These are phyloP conservation scores for Starmerella cellae DNA, from an alignment of 805 yeast species.

Conservation along the genomic window DNA sequence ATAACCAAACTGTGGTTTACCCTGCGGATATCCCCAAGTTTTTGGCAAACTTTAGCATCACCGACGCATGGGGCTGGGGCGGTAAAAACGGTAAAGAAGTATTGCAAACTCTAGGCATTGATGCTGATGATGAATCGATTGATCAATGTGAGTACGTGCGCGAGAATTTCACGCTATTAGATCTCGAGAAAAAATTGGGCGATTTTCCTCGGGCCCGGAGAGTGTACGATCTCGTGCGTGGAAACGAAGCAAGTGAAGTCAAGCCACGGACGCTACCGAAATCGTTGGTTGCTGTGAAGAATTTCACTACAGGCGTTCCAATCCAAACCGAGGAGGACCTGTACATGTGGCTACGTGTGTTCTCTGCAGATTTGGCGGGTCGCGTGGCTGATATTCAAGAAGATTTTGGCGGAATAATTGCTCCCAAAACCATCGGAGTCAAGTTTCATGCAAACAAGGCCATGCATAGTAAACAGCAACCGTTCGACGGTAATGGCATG, in stretches of 20 bases:
- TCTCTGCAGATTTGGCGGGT: constrained; percentile 61
- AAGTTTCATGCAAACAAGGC: constrained; percentile 20
- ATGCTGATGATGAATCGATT: constrained; percentile 30
- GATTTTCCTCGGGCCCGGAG: constrained; percentile 35
- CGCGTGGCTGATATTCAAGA: constrained; percentile 64
- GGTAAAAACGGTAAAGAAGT: constrained; percentile 69
- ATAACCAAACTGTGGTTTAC: constrained; percentile 65
- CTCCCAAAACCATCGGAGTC: constrained; percentile 43
- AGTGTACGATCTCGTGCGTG: constrained; percentile 52
- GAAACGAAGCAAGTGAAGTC: constrained; percentile 43
- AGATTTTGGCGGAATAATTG: constrained; percentile 33
- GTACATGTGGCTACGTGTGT: constrained; percentile 67
- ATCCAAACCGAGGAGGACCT: constrained; percentile 46
- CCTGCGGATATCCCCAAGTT: constrained; percentile 39
- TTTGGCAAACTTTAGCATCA: constrained; percentile 45
- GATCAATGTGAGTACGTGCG: constrained; percentile 31
- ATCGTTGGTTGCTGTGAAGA: constrained; percentile 82
- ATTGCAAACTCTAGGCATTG: constrained; percentile 34
- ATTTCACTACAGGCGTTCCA: constrained; percentile 42
- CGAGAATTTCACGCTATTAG: constrained; percentile 2
- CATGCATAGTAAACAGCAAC: constrained; percentile 13
- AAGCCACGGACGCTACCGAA: constrained; percentile 49
- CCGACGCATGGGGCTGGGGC: constrained; percentile 81
- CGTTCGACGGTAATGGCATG: constrained; percentile 4
- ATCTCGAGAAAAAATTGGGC: constrained; percentile 29